Conservation (phyloP, 768 basidiomycete species). For the Boletellus emodensis region DNA sequence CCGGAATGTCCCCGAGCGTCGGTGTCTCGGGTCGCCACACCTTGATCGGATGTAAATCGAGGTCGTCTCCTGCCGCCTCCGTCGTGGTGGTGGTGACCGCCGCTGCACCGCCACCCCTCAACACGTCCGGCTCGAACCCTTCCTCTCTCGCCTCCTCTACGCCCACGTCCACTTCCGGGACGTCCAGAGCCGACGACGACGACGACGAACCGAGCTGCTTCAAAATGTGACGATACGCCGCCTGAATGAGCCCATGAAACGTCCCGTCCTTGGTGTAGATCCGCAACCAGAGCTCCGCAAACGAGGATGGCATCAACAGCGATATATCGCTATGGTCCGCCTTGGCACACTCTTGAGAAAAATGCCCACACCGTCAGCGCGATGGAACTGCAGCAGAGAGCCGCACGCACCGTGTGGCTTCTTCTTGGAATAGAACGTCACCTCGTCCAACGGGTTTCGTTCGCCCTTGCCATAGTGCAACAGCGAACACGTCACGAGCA, state of each 20-base stretch:
- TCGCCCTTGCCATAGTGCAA: constrained; percentile 79
- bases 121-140: constrained; percentile 11
- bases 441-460: constrained; percentile 60
- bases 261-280: constrained; percentile 62
- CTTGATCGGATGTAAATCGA: constrained; percentile 28
- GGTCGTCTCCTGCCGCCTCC: not conserved
- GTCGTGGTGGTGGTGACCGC: not conserved
- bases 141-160: constrained; percentile 2
- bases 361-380: too few species aligned
- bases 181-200: too few species aligned
- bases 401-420: constrained; percentile 48
- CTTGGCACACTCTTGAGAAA: constrained; percentile 35
- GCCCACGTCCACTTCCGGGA: too few species aligned
- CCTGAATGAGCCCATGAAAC: constrained; percentile 62
- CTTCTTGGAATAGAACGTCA: constrained; percentile 72
- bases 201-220: constrained; percentile 14
- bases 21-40: not conserved
- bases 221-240: constrained; percentile 54
- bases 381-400: not conserved
- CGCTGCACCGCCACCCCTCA: not conserved
- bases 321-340: constrained; percentile 60
- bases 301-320: constrained; percentile 56
- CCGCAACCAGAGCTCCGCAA: constrained; percentile 66
- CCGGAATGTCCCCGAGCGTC: not conserved
- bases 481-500: constrained; percentile 59